phyloP scores from a whole-genome alignment of 768 basidiomycete genomes.

The Phlebiopsis flavidoalba region DNA sequence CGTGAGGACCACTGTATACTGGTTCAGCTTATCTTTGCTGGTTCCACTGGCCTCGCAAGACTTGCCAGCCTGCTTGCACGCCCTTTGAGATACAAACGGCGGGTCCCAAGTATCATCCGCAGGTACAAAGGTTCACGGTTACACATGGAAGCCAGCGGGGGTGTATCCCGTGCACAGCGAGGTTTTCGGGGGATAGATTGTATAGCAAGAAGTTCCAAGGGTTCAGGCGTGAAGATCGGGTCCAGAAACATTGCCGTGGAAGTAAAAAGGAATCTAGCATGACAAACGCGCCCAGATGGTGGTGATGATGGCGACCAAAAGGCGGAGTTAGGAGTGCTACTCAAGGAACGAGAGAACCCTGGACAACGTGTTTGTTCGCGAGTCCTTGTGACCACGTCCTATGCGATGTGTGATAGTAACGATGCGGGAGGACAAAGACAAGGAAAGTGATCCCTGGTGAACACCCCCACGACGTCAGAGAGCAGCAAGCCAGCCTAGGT shows the following conservation, averaged over 20 bases:
- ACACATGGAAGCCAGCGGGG: constrained; percentile 36
- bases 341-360: neutral
- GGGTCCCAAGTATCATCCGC: constrained; percentile 35
- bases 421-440: constrained; percentile 28
- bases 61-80: constrained; percentile 14
- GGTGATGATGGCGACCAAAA: constrained; percentile 9
- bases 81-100: neutral
- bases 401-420: constrained; percentile 22
- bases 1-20: neutral
- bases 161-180: constrained; percentile 35
- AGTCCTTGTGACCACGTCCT: constrained; percentile 2
- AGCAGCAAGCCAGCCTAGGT: constrained; percentile 10
- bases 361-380: neutral
- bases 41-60: constrained; percentile 7
- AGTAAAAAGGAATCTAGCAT: constrained; percentile 30
- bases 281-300: constrained; percentile 17
- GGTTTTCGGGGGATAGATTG: constrained; percentile 31
- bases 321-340: neutral
- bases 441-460: constrained; percentile 34
- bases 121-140: constrained; percentile 34
- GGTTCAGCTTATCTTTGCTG: constrained; percentile 8
- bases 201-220: constrained; percentile 35
- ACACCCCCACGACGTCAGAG: constrained; percentile 26
- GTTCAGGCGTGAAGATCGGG: constrained; percentile 26
- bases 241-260: constrained; percentile 19